Evolutionary conservation across 352 stramenopile species (phyloP).

Genomic region (Globisporangium iwayamae): DNA sequence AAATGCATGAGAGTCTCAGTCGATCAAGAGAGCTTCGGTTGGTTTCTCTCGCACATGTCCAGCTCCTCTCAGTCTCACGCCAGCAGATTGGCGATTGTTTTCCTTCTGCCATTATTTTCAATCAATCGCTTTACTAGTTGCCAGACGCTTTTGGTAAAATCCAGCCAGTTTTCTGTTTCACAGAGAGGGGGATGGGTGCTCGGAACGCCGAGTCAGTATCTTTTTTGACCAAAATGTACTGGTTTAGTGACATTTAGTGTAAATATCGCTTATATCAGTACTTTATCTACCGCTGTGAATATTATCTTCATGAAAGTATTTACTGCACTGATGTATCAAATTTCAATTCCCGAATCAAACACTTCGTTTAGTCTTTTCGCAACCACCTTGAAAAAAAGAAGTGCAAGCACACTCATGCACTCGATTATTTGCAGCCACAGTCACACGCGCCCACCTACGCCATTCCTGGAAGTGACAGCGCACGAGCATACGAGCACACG

Average conservation of each 20-base stretch:
- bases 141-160: conserved; percentile 1
- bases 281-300: no score
- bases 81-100: background rate
- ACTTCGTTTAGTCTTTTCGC: background rate
- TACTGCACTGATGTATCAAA: no score
- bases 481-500: background rate
- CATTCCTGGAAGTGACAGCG: background rate
- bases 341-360: background rate
- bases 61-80: background rate
- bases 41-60: background rate
- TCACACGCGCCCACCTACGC: background rate
- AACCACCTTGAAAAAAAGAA: background rate
- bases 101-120: background rate
- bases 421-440: conserved; percentile 7
- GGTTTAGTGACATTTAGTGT: no score
- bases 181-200: background rate
- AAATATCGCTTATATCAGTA: no score
- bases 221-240: background rate
- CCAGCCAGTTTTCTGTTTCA: conserved; percentile 3
- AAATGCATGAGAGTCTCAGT: background rate
- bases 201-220: background rate
- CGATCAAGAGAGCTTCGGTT: conserved; percentile 1
- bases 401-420: background rate
- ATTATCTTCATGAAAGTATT: no score
- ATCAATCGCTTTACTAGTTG: no score